Percentiles rank a stretch among this genome's conserved stretches.
phyloP scores from a whole-genome alignment of 345 rosid genomes.

The Eucalyptus polybractea region DNA sequence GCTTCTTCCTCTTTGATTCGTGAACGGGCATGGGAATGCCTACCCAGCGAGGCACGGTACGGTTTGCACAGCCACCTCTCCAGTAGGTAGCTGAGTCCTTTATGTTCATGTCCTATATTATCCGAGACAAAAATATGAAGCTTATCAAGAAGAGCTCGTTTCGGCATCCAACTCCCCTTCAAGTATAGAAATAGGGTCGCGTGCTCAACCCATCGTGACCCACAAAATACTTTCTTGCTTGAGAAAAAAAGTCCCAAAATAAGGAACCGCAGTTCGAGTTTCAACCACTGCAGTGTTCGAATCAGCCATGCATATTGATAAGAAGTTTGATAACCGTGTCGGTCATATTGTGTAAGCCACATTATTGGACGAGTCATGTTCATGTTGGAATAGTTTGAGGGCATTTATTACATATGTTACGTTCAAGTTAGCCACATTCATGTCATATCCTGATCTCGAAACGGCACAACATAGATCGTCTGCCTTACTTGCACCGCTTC shows the following conservation, averaged over 20 bases:
- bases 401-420: accelerated
- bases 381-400: background rate
- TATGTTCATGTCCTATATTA: background rate
- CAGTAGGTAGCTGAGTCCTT: background rate
- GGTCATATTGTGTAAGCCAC: background rate
- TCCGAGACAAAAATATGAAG: background rate
- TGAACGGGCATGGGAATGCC: background rate
- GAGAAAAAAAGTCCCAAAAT: background rate
- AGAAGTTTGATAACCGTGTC: background rate
- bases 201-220: background rate
- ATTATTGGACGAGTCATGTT: background rate
- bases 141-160: background rate
- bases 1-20: background rate
- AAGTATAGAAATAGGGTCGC: background rate
- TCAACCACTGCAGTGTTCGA: background rate
- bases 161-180: background rate
- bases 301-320: background rate
- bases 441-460: too few relatives aligned
- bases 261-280: accelerated
- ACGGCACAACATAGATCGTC: accelerated
- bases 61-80: background rate
- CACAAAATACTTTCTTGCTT: background rate
- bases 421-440: background rate
- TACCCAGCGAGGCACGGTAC: background rate
- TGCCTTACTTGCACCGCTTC: background rate